These are phyloP conservation scores for Conticribra weissflogii DNA, from an alignment of 108 stramenopile genomes.

Conservation along the genomic window DNA sequence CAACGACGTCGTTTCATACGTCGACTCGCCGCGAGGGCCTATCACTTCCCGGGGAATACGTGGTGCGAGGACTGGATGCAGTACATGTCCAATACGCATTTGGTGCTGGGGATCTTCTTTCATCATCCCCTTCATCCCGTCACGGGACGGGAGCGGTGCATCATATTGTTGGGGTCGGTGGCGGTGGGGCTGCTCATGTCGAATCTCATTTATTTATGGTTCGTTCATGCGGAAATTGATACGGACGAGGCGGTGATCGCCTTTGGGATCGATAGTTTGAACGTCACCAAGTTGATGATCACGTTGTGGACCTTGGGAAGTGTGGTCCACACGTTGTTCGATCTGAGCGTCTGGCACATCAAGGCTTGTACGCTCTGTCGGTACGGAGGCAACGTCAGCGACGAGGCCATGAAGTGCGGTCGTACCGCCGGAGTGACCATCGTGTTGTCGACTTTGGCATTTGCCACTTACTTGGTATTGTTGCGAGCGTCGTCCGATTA, in stretches of 20 bases:
- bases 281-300: conserved; percentile 64
- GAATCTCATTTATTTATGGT: conserved; percentile 71
- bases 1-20: conserved; percentile 38
- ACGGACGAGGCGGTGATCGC: conserved; percentile 32
- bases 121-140: conserved; percentile 76
- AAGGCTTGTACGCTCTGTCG: conserved; percentile 77
- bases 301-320: conserved; percentile 82
- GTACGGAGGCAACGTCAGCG: conserved; percentile 36
- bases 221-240: conserved; percentile 42
- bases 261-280: conserved; percentile 19
- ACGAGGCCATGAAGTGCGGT: conserved; percentile 25
- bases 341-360: conserved; percentile 75
- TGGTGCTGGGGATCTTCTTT: conserved; percentile 75
- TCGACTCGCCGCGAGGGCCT: conserved; percentile 50
- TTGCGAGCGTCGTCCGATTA: conserved; percentile 44
- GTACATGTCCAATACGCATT: conserved; percentile 77
- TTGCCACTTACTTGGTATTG: conserved; percentile 58
- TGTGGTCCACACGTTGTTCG: conserved; percentile 64
- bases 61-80: conserved; percentile 77
- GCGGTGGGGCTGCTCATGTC: conserved; percentile 74
- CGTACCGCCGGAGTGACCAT: conserved; percentile 46
- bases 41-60: conserved; percentile 68
- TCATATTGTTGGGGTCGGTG: conserved; percentile 63
- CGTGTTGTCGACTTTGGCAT: conserved; percentile 36
- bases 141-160: conserved; percentile 49